A percentile compares a stretch with the other conserved stretches of the same genome.
Evolutionary conservation across 495 filamentous ascomycete species (phyloP).

Genomic region (Penicillium paxilli): DNA sequence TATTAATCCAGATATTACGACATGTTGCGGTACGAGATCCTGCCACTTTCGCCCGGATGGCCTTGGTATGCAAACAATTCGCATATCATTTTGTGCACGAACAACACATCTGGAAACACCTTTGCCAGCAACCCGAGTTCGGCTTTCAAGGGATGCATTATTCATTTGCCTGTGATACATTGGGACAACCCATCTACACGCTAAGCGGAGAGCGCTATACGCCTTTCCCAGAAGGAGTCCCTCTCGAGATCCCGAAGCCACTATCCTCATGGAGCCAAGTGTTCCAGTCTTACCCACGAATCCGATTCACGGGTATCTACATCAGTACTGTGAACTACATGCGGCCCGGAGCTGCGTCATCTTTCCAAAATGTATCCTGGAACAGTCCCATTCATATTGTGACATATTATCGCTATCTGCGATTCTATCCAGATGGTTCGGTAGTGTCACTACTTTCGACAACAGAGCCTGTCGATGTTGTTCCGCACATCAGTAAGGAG

Average conservation of each 20-base stretch:
- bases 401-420: slow-evolving; percentile 95
- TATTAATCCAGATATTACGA: slow-evolving; percentile 71
- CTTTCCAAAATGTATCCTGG: slow-evolving; percentile 61
- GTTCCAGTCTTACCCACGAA: slow-evolving; percentile 77
- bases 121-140: slow-evolving; percentile 68
- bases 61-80: slow-evolving; percentile 82
- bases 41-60: slow-evolving; percentile 73
- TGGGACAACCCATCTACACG: slow-evolving; percentile 56
- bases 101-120: slow-evolving; percentile 82
- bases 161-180: slow-evolving; percentile 63
- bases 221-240: slow-evolving; percentile 35
- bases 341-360: slow-evolving; percentile 67
- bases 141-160: slow-evolving; percentile 88
- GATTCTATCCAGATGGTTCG: slow-evolving; percentile 90
- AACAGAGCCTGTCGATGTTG: slow-evolving; percentile 79
- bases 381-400: slow-evolving; percentile 90
- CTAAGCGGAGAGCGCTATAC: slow-evolving; percentile 34
- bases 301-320: slow-evolving; percentile 93
- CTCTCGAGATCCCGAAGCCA: slow-evolving; percentile 37
- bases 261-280: slow-evolving; percentile 56
- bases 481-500: slow-evolving; percentile 65
- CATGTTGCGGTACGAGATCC: slow-evolving; percentile 76
- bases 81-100: slow-evolving; percentile 84
- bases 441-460: slow-evolving; percentile 76
- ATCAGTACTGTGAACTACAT: slow-evolving; percentile 96